Evolutionary conservation across 1,284 basidiomycete species (phyloP), one percentile per base, ranked within the genome.

Genomic region (Cutaneotrichosporon dermatis): DNA sequence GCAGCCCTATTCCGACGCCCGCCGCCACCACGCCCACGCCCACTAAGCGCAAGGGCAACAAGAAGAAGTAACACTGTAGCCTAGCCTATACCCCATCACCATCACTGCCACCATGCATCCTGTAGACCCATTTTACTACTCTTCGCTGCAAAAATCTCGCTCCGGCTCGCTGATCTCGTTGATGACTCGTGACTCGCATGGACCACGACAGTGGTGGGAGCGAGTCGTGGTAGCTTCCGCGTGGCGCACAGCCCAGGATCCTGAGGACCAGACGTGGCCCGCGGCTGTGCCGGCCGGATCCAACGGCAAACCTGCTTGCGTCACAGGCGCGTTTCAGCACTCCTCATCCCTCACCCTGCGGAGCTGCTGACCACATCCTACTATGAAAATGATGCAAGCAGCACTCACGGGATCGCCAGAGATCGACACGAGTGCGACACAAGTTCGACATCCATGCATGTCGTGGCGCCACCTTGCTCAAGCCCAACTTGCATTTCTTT

Each of bases 61-160:
- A 55, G 45, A 48, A 55, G 54, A 44, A 49, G 50, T 16, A 46
- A 34, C 39, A 48, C 50, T 55, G 54, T 55, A 55, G 54, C 45
- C 6, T 48, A 54, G 34, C 11, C 10, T 25, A 55, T 55, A 55
- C 54, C 54, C 35, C 25, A 12, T 35, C 48, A 33, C 12, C 39
- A 16, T 51, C 50, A 51, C 34, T 25, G 15, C 44, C 50, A 51
- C 50, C 51, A 49, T 55, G 54, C 54, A 55, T 55, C n/a, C 46
- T 49, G 46, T 49, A 49, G 13, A 11, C 46, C 33, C 34, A 33
- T 11, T 33, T 25, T 25, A 25, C 25, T 25, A 25, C 25, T 25
- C 25, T 25, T 25, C 25, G 25, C 25, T 25, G 25, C 25, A 25
- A 25, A 25, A 25, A 25, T 25, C 25, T 25, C 25, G 25, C 25